Percentiles rank a stretch among this genome's conserved stretches.
Evolutionary conservation across 2,329 filamentous ascomycete species (phyloP).

Genomic region (Stemphylium beticola): DNA sequence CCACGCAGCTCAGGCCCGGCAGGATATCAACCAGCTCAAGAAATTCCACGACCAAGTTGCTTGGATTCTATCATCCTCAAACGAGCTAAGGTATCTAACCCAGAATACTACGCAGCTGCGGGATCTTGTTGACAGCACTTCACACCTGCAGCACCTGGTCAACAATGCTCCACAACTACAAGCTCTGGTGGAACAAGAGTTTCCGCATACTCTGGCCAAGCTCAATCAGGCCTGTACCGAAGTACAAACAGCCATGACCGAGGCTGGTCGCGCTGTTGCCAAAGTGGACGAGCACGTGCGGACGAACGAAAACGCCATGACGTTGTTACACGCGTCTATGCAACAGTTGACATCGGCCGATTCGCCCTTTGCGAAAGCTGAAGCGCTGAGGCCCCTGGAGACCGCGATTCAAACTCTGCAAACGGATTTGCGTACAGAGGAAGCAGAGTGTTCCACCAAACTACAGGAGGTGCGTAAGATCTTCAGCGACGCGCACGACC

Average conservation of each 20-base stretch:
- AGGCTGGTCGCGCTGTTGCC: not conserved
- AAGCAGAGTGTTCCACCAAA: not conserved
- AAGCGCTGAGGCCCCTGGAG: not conserved
- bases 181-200: not conserved
- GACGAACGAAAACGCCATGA: not conserved
- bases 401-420: not conserved
- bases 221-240: not conserved
- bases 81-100: not conserved
- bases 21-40: conserved; percentile 11
- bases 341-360: conserved; percentile 1
- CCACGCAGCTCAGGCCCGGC: conserved; percentile 4
- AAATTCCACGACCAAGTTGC: not conserved
- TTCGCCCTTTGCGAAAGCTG: conserved; percentile 2
- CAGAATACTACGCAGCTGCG: conserved; percentile 2
- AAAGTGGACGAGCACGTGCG: not conserved
- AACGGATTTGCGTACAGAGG: not conserved
- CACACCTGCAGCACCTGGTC: not conserved
- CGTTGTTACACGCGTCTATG: not conserved
- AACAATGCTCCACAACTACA: conserved; percentile 5
- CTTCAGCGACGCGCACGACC: not conserved
- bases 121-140: not conserved
- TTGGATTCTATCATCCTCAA: not conserved
- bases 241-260: not conserved
- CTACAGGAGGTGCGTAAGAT: conserved; percentile 6
- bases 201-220: not conserved